Percentiles rank a stretch among this genome's conserved stretches.
These are phyloP conservation scores for Penicillium frequentans DNA, from an alignment of 2,329 filamentous ascomycete genomes.

Conservation along the genomic window DNA sequence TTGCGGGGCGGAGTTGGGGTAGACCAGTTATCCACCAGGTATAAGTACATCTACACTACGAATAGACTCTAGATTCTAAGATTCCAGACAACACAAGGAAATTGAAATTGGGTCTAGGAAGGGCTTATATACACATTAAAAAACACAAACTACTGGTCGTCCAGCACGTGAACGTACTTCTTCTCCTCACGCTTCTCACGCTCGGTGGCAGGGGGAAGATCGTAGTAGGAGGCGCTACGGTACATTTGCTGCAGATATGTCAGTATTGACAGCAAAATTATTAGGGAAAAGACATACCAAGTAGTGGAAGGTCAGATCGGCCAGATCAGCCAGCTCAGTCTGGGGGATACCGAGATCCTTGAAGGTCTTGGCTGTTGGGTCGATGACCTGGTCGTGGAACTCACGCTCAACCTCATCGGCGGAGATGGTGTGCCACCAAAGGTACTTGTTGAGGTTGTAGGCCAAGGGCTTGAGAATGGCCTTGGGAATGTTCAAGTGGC, in stretches of 20 bases:
- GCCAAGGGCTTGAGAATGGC: conserved; percentile 72
- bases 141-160: conserved; percentile 67
- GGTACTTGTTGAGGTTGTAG: conserved; percentile 70
- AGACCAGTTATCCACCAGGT: not conserved
- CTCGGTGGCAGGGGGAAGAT: conserved; percentile 91
- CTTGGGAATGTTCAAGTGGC: conserved; percentile 90
- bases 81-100: conserved; percentile 31
- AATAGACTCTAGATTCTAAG: not conserved
- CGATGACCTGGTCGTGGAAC: conserved; percentile 89
- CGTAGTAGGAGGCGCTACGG: conserved; percentile 84
- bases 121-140: conserved; percentile 42
- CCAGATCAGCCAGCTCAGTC: conserved; percentile 75
- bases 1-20: conserved; percentile 11
- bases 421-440: conserved; percentile 88
- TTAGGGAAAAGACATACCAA: conserved; percentile 61
- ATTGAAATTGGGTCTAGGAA: conserved; percentile 36
- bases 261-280: conserved; percentile 3
- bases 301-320: conserved; percentile 88
- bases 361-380: conserved; percentile 90
- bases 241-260: conserved; percentile 70
- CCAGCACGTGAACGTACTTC: conserved; percentile 93
- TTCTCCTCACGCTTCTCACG: conserved; percentile 92
- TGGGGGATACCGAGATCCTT: conserved; percentile 75
- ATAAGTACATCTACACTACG: not conserved
- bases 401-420: conserved; percentile 87